phyloP scores from a whole-genome alignment of 495 filamentous ascomycete species.

The Platismatia glauca region DNA sequence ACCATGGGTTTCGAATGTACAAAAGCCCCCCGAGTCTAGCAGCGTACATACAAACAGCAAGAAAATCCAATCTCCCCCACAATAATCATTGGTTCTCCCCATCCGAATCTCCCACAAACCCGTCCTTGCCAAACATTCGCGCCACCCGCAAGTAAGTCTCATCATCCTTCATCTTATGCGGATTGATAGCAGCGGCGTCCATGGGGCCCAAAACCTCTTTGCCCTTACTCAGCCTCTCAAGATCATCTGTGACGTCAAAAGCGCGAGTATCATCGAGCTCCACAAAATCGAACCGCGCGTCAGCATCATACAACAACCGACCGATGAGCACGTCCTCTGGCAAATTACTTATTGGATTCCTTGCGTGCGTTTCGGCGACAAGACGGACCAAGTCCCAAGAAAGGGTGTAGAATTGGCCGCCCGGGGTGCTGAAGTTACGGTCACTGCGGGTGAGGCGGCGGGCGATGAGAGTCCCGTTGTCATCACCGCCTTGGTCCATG shows the following conservation, averaged over 20 bases:
- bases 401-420: conserved; percentile 16
- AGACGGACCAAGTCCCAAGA: conserved; percentile 11
- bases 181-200: conserved; percentile 6
- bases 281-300: conserved; percentile 3
- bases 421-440: conserved; percentile 3
- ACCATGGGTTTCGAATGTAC: too few relatives aligned
- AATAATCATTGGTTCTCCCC: too few relatives aligned
- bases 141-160: conserved; percentile 8
- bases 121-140: neutral
- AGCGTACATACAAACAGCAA: too few relatives aligned
- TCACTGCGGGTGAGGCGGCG: neutral
- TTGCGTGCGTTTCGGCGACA: neutral
- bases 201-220: neutral
- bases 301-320: conserved; percentile 3
- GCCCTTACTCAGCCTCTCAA: neutral
- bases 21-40: too few relatives aligned
- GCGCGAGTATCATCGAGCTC: neutral
- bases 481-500: too few relatives aligned
- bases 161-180: conserved; percentile 17
- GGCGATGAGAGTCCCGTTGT: conserved; percentile 7
- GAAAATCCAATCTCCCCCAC: too few relatives aligned
- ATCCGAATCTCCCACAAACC: neutral
- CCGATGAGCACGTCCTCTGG: conserved; percentile 9
- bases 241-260: conserved; percentile 7
- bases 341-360: neutral